phyloP scores from a whole-genome alignment of 1,139 yeast genomes.

The Debaryomyces nepalensis region DNA sequence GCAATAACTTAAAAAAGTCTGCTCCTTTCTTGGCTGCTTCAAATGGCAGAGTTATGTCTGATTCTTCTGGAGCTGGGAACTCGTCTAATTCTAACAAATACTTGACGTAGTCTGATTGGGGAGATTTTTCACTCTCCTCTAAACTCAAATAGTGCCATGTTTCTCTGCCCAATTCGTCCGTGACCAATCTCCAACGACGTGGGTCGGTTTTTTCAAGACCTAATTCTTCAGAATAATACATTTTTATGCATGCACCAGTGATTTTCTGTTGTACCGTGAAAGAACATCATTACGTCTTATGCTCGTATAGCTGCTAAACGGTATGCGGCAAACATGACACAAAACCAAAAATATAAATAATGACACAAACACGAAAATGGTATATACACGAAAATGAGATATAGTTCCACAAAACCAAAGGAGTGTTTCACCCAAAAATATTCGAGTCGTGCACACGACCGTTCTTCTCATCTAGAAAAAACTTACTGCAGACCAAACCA shows the following conservation, averaged over 20 bases:
- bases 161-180: slow-evolving; percentile 76
- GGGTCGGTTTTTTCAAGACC: slow-evolving; percentile 74
- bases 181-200: slow-evolving; percentile 72
- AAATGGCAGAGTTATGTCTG: slow-evolving; percentile 45
- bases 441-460: slow-evolving; percentile 9
- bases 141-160: slow-evolving; percentile 73
- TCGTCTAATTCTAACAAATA: slow-evolving; percentile 55
- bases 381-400: not conserved
- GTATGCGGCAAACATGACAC: not conserved
- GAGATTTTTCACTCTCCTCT: slow-evolving; percentile 41
- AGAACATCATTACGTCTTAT: too few species aligned
- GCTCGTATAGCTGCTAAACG: slow-evolving; percentile 8
- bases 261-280: too few species aligned
- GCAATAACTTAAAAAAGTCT: slow-evolving; percentile 65
- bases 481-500: slow-evolving; percentile 3
- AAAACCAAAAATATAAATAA: not conserved
- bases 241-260: too few species aligned
- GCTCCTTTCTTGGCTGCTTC: slow-evolving; percentile 81
- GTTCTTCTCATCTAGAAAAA: slow-evolving; percentile 12
- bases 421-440: not conserved
- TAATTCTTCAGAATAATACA: slow-evolving; percentile 62
- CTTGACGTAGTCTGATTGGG: slow-evolving; percentile 62
- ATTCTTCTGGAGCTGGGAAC: slow-evolving; percentile 45
- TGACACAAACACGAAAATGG: not conserved
- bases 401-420: slow-evolving; percentile 7